Percentiles rank a stretch among this genome's conserved stretches.
Conservation (phyloP, 441 rosid species). For the Mallotus repandus region DNA sequence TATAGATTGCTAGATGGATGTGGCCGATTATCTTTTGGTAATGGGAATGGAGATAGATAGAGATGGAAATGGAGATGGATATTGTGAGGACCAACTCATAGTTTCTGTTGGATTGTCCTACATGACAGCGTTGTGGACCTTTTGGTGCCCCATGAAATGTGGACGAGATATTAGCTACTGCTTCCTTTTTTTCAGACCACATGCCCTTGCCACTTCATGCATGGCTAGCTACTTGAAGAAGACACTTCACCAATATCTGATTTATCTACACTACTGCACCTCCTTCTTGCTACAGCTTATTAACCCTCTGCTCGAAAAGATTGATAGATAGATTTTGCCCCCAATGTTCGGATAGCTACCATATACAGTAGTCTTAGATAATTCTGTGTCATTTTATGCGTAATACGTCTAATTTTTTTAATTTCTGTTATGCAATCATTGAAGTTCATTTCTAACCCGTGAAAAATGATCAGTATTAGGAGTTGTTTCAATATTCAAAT, state of each 20-base stretch:
- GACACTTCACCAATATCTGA: constrained; percentile 31
- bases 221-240: constrained; percentile 21
- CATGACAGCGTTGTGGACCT: constrained; percentile 24
- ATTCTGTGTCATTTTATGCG: too few species aligned
- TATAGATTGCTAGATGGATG: not conserved
- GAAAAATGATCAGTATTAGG: too few species aligned
- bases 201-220: constrained; percentile 29
- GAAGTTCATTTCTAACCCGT: too few species aligned
- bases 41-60: too few species aligned
- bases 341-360: not conserved
- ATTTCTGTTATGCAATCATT: too few species aligned
- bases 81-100: constrained; percentile 26
- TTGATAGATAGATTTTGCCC: not conserved
- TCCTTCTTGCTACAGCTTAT: not conserved
- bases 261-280: not conserved
- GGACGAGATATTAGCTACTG: constrained; percentile 21
- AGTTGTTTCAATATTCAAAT: too few species aligned
- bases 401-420: too few species aligned
- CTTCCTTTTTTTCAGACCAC: constrained; percentile 43
- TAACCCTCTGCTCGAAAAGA: not conserved
- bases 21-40: not conserved
- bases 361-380: too few species aligned
- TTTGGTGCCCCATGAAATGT: constrained; percentile 15
- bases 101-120: constrained; percentile 20
- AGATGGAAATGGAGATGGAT: not conserved